Evolutionary conservation across 352 stramenopile genomes (phyloP), one percentile per base, ranked within the genome.

Genomic region (Globisporangium barbulae): DNA sequence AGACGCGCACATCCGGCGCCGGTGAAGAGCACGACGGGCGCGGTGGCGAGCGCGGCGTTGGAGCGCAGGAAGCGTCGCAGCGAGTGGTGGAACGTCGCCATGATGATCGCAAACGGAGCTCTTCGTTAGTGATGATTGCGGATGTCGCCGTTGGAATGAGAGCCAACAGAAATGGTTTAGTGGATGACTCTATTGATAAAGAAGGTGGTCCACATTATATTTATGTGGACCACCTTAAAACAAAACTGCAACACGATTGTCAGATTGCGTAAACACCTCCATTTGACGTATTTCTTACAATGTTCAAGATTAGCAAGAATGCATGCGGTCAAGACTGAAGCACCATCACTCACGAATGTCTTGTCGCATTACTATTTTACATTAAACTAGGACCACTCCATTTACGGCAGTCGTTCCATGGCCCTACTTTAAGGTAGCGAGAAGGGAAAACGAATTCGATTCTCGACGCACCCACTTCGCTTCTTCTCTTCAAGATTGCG

Each of bases 1-100:
- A 82, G 59, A 50, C 59, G 69, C 15, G 76, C 37, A 0, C 71
- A 62, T 12, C 66, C 71, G 10, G 60, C 17, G 31, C 65, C 56
- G 1, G 75, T 19, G 25, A 41, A 33, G 4, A 80, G 52, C 15
- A 67, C 67, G 10, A 67, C 55, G 8, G 72, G 61, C 0, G 70
- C 72, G 5, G 69, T 53, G n/a, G 48, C 47, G 12, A 59, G 30
- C 17, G 55, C 28, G 0, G 55, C 37, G 31, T 58, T 49, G 9
- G 56, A 28, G 78, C 39, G 59, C 60, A 71, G 37, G 50, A 67
- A 67, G 35, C 45, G 61, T 28, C 42, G 57, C 39, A 68, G 28
- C 41, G 54, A 35, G 25, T 63, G 61, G 31, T 64, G 61, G 58
- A 73, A 68, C 8, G 25, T 25, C 19, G 63, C 28, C 64, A 64